phyloP scores from a whole-genome alignment of 2,329 filamentous ascomycete genomes.

The Hypoxylon sp. region DNA sequence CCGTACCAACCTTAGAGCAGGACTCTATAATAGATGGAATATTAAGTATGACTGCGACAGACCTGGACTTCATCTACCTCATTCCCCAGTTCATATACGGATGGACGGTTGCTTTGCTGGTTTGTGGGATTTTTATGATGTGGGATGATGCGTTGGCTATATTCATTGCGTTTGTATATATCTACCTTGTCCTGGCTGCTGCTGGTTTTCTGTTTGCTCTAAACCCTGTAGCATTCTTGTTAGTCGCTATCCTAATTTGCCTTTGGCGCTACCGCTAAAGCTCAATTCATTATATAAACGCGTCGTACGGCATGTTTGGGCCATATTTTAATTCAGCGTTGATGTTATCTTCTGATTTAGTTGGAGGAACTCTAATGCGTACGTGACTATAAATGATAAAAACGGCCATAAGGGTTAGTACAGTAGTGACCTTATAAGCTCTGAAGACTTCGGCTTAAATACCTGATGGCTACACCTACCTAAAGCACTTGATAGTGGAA shows the following conservation, averaged over 20 bases:
- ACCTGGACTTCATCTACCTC: neutral
- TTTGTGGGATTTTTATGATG: neutral
- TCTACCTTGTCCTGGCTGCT: slow-evolving; percentile 2
- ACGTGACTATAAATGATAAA: too few species aligned
- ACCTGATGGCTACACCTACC: too few species aligned
- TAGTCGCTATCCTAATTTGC: neutral
- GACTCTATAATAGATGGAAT: neutral
- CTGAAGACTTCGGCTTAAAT: too few species aligned
- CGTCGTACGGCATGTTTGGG: neutral
- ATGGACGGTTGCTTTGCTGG: slow-evolving; percentile 15
- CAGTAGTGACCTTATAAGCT: too few species aligned
- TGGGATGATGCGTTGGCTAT: neutral
- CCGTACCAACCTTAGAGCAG: neutral
- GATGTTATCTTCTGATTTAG: too few species aligned
- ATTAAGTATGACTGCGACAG: slow-evolving; percentile 4
- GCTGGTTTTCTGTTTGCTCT: slow-evolving; percentile 5
- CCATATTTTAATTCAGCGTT: too few species aligned
- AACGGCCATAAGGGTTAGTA: too few species aligned
- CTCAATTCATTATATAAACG: neutral
- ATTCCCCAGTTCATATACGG: slow-evolving; percentile 20
- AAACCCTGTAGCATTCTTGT: slow-evolving; percentile 6
- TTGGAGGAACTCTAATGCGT: too few species aligned
- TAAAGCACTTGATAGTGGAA: too few species aligned
- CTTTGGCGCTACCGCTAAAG: neutral
- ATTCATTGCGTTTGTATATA: slow-evolving; percentile 6